Percentiles rank a stretch among this genome's conserved stretches.
phyloP scores from a whole-genome alignment of 257 asterid species.

The Fraxinus cuspidata region DNA sequence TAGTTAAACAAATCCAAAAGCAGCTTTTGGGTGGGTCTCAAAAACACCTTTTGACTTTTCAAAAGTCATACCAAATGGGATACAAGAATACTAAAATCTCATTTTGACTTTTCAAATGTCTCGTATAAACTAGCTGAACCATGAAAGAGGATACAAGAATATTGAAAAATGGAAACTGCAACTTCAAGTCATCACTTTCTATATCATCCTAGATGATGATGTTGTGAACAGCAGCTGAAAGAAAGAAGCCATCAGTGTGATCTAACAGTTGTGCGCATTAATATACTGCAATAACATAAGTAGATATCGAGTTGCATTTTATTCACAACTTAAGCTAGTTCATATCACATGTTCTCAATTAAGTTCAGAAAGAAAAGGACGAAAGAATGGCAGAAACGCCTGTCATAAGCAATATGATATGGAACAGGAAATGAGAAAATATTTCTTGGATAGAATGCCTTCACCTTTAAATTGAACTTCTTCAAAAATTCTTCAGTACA shows the following conservation, averaged over 20 bases:
- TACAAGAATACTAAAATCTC: too few relatives aligned
- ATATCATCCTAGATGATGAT: background rate
- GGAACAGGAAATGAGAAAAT: constrained; percentile 8
- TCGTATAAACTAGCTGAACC: background rate
- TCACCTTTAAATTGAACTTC: constrained; percentile 72
- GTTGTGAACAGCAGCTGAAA: background rate
- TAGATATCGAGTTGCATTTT: constrained; percentile 5
- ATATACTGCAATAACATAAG: constrained; percentile 2
- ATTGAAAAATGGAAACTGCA: background rate
- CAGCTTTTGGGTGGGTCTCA: too few relatives aligned
- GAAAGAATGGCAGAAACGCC: background rate
- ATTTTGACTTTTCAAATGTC: background rate
- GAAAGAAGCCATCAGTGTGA: background rate
- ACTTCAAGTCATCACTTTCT: constrained; percentile 2
- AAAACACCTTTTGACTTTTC: too few relatives aligned
- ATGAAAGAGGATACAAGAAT: background rate
- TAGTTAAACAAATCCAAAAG: too few relatives aligned
- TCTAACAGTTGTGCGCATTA: background rate
- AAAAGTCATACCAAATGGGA: too few relatives aligned
- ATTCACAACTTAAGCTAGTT: constrained; percentile 6
- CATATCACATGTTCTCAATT: background rate
- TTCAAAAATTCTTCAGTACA: constrained; percentile 89
- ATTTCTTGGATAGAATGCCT: constrained; percentile 14
- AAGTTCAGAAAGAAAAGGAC: background rate
- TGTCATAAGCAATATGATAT: background rate